These are phyloP conservation scores for Hypoxylon intermedium DNA, from an alignment of 495 filamentous ascomycete species.

Conservation along the genomic window DNA sequence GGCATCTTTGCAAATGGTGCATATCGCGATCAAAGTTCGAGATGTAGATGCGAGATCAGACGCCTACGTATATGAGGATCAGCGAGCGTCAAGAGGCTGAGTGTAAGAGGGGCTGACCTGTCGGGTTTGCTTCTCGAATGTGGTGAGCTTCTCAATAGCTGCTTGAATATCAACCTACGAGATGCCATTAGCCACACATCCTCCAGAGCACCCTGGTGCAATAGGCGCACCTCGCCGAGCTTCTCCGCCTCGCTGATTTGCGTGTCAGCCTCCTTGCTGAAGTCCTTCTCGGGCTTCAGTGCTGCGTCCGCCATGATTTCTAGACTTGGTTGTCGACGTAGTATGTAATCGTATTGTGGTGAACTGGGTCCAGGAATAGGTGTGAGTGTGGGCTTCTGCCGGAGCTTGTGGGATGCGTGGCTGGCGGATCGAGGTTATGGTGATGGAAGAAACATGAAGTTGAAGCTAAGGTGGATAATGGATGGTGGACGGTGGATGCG, in stretches of 20 bases:
- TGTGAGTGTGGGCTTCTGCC: neutral
- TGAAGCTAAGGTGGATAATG: neutral
- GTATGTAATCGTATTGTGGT: neutral
- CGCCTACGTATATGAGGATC: slow-evolving; percentile 60
- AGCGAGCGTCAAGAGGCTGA: slow-evolving; percentile 24
- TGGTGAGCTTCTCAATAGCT: slow-evolving; percentile 90
- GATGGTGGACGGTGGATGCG: slow-evolving; percentile 11
- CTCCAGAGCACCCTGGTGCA: neutral
- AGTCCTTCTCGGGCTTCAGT: slow-evolving; percentile 71
- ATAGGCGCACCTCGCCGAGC: slow-evolving; percentile 75
- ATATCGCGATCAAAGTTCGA: slow-evolving; percentile 81
- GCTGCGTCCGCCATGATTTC: slow-evolving; percentile 55
- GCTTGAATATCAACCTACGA: slow-evolving; percentile 75
- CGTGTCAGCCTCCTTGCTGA: slow-evolving; percentile 90
- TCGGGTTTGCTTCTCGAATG: slow-evolving; percentile 93
- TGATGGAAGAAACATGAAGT: slow-evolving; percentile 14
- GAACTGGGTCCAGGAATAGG: neutral
- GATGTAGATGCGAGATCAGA: slow-evolving; percentile 96
- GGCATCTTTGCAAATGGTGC: slow-evolving; percentile 91
- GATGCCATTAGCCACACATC: slow-evolving; percentile 23
- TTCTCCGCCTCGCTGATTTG: slow-evolving; percentile 86
- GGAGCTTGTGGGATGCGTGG: slow-evolving; percentile 1
- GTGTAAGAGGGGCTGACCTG: slow-evolving; percentile 65
- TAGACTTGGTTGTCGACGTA: neutral
- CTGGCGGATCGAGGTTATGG: slow-evolving; percentile 2